phyloP scores from a whole-genome alignment of 495 filamentous ascomycete species.

The Neurospora tetrasperma region DNA sequence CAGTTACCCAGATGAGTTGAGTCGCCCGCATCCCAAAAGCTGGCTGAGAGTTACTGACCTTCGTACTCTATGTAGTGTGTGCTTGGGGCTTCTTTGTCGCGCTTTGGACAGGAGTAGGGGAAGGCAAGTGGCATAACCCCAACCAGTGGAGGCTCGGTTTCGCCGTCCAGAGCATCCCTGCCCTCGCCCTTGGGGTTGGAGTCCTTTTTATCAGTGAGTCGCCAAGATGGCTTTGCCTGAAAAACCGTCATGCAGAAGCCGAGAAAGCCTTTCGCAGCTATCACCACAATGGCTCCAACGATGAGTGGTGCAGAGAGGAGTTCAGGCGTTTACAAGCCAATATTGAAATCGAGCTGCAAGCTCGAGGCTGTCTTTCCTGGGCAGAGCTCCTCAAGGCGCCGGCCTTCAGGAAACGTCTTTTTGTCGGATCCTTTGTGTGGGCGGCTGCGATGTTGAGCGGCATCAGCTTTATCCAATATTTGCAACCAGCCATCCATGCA shows the following conservation, averaged over 20 bases:
- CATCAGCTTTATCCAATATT: constrained; percentile 44
- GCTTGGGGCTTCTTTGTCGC: constrained; percentile 42
- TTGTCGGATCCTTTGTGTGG: constrained; percentile 44
- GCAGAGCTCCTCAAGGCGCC: constrained; percentile 33
- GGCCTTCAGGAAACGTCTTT: constrained; percentile 36
- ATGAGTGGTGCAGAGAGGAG: constrained; percentile 35
- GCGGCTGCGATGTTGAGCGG: constrained; percentile 44
- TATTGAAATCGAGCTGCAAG: constrained; percentile 29
- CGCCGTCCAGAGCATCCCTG: constrained; percentile 42
- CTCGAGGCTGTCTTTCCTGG: constrained; percentile 32
- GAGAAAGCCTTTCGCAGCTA: constrained; percentile 31
- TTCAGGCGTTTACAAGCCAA: constrained; percentile 35
- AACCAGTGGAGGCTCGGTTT: constrained; percentile 47
- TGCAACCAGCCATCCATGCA: constrained; percentile 40
- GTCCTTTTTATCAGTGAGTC: constrained; percentile 45
- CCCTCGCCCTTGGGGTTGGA: constrained; percentile 37
- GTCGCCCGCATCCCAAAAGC: neutral
- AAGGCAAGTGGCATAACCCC: constrained; percentile 23
- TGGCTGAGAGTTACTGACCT: neutral
- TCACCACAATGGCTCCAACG: constrained; percentile 37
- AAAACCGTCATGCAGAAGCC: constrained; percentile 36
- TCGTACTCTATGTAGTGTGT: constrained; percentile 33
- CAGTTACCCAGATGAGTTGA: constrained; percentile 28
- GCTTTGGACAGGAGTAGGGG: constrained; percentile 33
- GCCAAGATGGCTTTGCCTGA: constrained; percentile 47